Conservation (phyloP, 306 rosid genomes). For the Medicago truncatula region DNA sequence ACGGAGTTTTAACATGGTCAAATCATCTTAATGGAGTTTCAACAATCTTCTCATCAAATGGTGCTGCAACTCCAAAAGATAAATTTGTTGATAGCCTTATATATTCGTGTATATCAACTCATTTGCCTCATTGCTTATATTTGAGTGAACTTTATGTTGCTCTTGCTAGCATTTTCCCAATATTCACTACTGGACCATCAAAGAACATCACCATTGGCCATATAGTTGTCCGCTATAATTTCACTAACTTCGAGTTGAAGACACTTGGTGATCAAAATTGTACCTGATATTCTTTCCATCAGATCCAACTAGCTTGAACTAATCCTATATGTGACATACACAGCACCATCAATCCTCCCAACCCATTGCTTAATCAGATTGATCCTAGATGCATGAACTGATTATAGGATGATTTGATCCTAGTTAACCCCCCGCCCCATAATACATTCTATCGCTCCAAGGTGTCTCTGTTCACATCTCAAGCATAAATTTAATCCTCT, state of each 20-base stretch:
- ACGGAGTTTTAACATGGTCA: background rate
- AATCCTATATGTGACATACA: too few species aligned
- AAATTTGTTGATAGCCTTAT: background rate
- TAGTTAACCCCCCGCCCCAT: background rate
- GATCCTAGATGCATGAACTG: too few species aligned
- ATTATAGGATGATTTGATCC: background rate
- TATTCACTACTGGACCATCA: too few species aligned
- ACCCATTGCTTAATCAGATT: too few species aligned
- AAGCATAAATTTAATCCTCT: background rate
- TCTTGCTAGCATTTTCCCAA: conserved; percentile 8
- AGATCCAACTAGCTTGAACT: too few species aligned
- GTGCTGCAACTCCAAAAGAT: background rate
- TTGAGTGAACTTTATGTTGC: background rate
- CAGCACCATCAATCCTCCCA: too few species aligned
- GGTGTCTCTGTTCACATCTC: background rate
- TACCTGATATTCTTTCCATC: too few species aligned
- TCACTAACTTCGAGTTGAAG: too few species aligned
- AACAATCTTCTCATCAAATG: conserved; percentile 9
- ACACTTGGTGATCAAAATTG: too few species aligned
- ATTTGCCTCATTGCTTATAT: background rate
- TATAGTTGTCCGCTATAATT: too few species aligned
- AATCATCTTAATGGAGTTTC: background rate
- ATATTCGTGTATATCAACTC: background rate
- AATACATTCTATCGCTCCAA: background rate
- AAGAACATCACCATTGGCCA: too few species aligned